phyloP scores from a whole-genome alignment of 2,329 filamentous ascomycete species.

The Diaporthe sp. region DNA sequence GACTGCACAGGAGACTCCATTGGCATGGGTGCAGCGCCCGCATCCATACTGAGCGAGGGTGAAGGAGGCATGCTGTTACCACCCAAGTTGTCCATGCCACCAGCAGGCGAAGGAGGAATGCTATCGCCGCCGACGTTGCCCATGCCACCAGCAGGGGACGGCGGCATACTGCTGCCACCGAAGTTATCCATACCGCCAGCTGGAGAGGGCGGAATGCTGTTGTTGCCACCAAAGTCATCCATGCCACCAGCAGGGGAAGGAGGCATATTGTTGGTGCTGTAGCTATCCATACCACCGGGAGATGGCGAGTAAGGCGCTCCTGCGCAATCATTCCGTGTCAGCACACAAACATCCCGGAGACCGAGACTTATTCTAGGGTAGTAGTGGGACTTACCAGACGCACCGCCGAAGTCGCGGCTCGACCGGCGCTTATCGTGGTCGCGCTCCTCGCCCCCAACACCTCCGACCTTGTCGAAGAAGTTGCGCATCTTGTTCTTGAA shows the following conservation, averaged over 20 bases:
- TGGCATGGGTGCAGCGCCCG: neutral
- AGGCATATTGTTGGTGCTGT: neutral
- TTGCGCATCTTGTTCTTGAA: slow-evolving; percentile 20
- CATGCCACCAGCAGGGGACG: neutral
- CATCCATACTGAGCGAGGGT: neutral
- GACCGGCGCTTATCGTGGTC: neutral
- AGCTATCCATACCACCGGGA: neutral
- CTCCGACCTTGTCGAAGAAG: slow-evolving; percentile 13
- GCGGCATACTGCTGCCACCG: neutral
- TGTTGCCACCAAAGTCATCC: neutral
- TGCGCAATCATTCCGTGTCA: neutral
- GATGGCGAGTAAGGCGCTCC: neutral
- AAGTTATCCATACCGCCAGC: neutral
- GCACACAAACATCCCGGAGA: neutral
- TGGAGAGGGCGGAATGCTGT: neutral
- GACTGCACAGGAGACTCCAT: neutral
- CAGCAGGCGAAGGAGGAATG: neutral
- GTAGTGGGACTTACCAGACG: neutral
- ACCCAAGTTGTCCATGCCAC: neutral
- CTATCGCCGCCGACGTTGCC: neutral
- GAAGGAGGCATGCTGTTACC: neutral
- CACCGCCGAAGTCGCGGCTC: neutral
- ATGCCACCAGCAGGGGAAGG: neutral
- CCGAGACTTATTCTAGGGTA: neutral
- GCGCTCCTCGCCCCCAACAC: neutral